These are phyloP conservation scores for Elsinoe ampelina DNA, from an alignment of 2,329 filamentous ascomycete genomes.

Conservation along the genomic window DNA sequence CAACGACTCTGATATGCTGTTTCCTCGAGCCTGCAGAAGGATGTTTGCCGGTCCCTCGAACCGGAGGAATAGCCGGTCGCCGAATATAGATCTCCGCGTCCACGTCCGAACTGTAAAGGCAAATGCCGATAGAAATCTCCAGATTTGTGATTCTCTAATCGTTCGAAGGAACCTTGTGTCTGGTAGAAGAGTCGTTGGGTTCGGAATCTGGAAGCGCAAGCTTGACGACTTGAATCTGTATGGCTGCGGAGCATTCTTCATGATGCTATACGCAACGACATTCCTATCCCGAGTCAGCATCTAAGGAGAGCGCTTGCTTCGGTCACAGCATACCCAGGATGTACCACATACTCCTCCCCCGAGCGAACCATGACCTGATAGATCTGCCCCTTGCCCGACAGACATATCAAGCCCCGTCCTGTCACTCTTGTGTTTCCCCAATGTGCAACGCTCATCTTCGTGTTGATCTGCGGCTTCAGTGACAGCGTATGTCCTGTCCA, in stretches of 20 bases:
- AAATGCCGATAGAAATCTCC: constrained; percentile 57
- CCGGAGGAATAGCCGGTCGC: constrained; percentile 81
- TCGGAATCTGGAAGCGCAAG: constrained; percentile 69
- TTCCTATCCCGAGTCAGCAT: constrained; percentile 44
- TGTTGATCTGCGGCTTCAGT: constrained; percentile 66
- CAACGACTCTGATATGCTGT: constrained; percentile 67
- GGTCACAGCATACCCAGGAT: constrained; percentile 51
- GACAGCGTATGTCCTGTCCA: constrained; percentile 88
- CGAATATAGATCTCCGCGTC: constrained; percentile 77
- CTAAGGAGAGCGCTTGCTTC: neutral
- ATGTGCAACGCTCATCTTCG: constrained; percentile 64
- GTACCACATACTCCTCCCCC: constrained; percentile 83
- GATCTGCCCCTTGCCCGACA: constrained; percentile 79
- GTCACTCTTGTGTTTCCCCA: constrained; percentile 89
- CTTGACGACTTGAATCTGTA: constrained; percentile 77
- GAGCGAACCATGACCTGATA: constrained; percentile 74
- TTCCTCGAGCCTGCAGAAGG: constrained; percentile 77
- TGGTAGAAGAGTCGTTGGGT: constrained; percentile 53
- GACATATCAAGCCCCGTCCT: constrained; percentile 74
- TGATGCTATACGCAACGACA: constrained; percentile 80
- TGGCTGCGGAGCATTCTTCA: constrained; percentile 62
- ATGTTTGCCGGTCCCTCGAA: constrained; percentile 82
- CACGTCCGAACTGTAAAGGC: constrained; percentile 65
- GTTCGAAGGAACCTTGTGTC: constrained; percentile 63
- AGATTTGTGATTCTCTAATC: constrained; percentile 62